Percentiles rank a stretch among this genome's conserved stretches.
Conservation (phyloP, 2,329 filamentous ascomycete species). For the Cadophora sp. region DNA sequence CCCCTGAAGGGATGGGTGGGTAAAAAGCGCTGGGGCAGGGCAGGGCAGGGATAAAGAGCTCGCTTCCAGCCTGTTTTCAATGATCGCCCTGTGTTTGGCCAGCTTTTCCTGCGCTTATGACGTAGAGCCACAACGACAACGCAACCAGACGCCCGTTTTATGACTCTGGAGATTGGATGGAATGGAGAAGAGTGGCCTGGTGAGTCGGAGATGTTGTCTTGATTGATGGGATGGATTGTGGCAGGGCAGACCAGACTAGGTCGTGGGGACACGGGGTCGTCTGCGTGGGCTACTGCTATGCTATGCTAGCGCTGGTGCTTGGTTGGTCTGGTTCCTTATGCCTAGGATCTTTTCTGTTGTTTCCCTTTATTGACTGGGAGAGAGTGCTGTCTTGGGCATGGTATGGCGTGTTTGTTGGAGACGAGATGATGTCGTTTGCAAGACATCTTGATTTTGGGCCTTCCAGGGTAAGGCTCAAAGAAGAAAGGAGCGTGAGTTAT, state of each 20-base stretch:
- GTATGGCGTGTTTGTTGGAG: conserved; percentile 7
- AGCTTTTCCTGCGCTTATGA: conserved; percentile 4
- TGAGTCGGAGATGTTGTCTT: conserved; percentile 15
- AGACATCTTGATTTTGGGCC: conserved; percentile 16
- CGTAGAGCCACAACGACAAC: conserved; percentile 3
- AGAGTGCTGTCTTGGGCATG: conserved; percentile 4
- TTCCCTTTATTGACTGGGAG: conserved; percentile 1
- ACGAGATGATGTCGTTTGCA: conserved; percentile 14
- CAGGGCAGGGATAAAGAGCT: not conserved
- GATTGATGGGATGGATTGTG: conserved; percentile 5
- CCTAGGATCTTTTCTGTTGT: not conserved
- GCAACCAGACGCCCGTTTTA: not conserved
- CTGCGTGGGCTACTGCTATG: no score
- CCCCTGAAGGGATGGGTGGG: not conserved
- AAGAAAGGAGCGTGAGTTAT: not conserved
- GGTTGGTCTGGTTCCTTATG: not conserved
- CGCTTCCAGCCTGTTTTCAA: conserved; percentile 24
- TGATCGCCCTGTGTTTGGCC: conserved; percentile 12
- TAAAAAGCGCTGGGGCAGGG: not conserved
- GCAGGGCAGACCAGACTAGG: conserved; percentile 4
- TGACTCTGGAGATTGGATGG: conserved; percentile 12
- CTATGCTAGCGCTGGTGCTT: no score
- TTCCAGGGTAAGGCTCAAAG: conserved; percentile 4
- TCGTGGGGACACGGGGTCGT: not conserved
- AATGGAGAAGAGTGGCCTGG: not conserved